Conservation (phyloP, 345 rosid genomes). For the Bruguiera parviflora region DNA sequence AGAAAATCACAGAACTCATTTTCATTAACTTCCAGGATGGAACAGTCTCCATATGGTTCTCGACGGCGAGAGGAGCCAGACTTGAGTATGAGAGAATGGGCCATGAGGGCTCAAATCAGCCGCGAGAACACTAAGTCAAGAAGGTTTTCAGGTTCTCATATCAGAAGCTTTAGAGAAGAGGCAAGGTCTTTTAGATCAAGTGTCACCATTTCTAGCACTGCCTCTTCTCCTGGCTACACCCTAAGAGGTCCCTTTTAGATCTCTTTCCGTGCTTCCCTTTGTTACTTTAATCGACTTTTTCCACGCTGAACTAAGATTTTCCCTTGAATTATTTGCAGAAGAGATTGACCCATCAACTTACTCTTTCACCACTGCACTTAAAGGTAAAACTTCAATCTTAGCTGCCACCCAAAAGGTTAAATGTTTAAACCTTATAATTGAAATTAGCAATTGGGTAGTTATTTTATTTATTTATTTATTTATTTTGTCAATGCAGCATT, state of each 20-base stretch:
- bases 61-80: slow-evolving; percentile 36
- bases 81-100: slow-evolving; percentile 57
- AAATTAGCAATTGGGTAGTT: background rate
- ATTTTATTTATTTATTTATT: background rate
- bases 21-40: slow-evolving; percentile 27
- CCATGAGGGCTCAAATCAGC: slow-evolving; percentile 42
- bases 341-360: slow-evolving; percentile 93
- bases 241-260: slow-evolving; percentile 13
- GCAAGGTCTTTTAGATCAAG: slow-evolving; percentile 55
- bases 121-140: slow-evolving; percentile 49
- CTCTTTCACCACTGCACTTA: slow-evolving; percentile 82
- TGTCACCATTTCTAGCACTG: slow-evolving; percentile 77
- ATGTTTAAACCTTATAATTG: too few species aligned
- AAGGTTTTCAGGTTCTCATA: slow-evolving; percentile 79
- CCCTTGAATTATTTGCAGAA: slow-evolving; percentile 39
- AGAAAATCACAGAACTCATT: background rate
- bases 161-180: slow-evolving; percentile 74
- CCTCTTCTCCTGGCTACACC: slow-evolving; percentile 86
- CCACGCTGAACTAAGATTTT: background rate
- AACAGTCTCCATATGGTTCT: slow-evolving; percentile 27
- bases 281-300: background rate
- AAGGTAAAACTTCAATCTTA: slow-evolving; percentile 38
- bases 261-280: too few species aligned
- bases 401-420: too few species aligned
- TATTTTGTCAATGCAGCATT: slow-evolving; percentile 46